Evolutionary conservation across 352 stramenopile species (phyloP), one percentile per base, ranked within the genome.

Genomic region (Pythium insidiosum): DNA sequence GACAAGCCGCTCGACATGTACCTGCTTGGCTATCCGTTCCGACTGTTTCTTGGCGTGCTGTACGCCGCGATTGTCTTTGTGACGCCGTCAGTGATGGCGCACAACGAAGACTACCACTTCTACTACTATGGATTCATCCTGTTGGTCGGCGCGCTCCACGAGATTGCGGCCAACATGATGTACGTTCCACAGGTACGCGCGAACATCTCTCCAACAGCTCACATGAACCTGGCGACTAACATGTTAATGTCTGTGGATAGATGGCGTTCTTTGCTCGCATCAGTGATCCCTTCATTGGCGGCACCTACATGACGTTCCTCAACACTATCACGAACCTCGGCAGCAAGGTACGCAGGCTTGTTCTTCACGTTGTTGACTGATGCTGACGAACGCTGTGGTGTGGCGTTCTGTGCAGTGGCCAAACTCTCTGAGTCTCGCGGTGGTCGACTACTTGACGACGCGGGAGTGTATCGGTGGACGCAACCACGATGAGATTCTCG

Each of bases 251-350:
- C n/a, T n/a, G n/a, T n/a, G n/a, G n/a, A 2, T 88, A 98, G 78
- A 99, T 99, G 96, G 95, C 89, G 5, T 99, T 99, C 63, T 99
- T 98, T 58, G 95, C 96, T 39, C 74, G 85, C 34, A 89, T 99
- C 47, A 97, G 96, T 31, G 97, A 99, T 61, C 94, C 95, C 13
- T 85, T 83, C 12, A 99, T 99, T 61, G 97, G 97, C 38, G 97
- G 97, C 41, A 98, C 88, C 16, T 99, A 99, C 78, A 99, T 99
- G 97, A 99, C 97, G 24, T 91, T 99, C 42, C 78, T 99, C 35
- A 99, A 99, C 63, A 99, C 97, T 5, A 85, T 99, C 54, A 91
- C 92, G 33, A 99, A 99, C 68, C 58, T 99, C 13, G 97, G 96
- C 34, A 91, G 81, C 43, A 99, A 98, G 50, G 70, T 83, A 63